These are phyloP conservation scores for Cenococcum geophilum DNA, from an alignment of 495 filamentous ascomycete species.

Conservation along the genomic window DNA sequence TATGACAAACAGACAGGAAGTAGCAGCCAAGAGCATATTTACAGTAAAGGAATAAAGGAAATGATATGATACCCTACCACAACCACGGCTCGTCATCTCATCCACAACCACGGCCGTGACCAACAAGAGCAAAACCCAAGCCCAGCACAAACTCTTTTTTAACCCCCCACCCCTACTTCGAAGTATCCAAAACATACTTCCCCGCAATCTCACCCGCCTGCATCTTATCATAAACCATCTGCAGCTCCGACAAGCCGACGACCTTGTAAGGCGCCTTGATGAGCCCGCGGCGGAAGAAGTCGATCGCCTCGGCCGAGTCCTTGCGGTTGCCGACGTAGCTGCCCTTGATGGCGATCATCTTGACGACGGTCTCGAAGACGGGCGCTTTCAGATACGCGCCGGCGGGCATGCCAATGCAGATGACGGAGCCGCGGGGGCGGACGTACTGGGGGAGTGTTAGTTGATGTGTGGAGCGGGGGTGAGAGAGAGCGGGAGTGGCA, in stretches of 20 bases:
- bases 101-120: too few relatives aligned
- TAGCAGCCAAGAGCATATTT: too few relatives aligned
- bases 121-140: too few relatives aligned
- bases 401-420: conserved; percentile 81
- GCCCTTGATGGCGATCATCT: conserved; percentile 89
- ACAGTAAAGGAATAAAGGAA: too few relatives aligned
- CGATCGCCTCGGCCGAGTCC: conserved; percentile 77
- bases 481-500: too few relatives aligned
- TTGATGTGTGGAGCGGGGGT: too few relatives aligned
- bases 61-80: too few relatives aligned
- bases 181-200: conserved; percentile 76
- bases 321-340: conserved; percentile 86
- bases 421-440: conserved; percentile 67
- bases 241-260: conserved; percentile 68
- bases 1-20: too few relatives aligned
- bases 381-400: conserved; percentile 71
- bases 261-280: conserved; percentile 85
- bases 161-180: conserved; percentile 39
- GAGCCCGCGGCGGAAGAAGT: conserved; percentile 76
- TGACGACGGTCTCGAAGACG: conserved; percentile 78
- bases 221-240: conserved; percentile 58
- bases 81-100: too few relatives aligned
- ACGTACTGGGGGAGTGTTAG: conserved; percentile 49
- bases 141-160: too few relatives aligned
- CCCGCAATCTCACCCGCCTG: conserved; percentile 67